Conservation (phyloP, 23 red algal species). For the Pyropia yezoensis region DNA sequence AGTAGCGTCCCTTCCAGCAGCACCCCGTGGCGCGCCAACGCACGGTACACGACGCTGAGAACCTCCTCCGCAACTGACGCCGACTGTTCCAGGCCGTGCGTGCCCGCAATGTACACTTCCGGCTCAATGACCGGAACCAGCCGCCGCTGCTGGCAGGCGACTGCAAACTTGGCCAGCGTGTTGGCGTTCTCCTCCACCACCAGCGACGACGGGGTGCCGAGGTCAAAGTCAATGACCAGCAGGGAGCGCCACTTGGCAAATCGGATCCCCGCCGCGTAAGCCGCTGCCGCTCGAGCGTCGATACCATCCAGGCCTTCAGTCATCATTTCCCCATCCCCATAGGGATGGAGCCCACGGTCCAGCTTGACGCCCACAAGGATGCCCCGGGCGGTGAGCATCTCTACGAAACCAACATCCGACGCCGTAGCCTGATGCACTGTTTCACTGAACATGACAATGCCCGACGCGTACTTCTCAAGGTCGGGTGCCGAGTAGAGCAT, state of each 20-base stretch:
- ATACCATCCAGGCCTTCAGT: constrained; percentile 37
- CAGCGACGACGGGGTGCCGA: constrained; percentile 10
- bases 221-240: not conserved
- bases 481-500: constrained; percentile 30
- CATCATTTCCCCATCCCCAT: constrained; percentile 30
- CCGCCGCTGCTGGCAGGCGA: constrained; percentile 28
- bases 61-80: constrained; percentile 25
- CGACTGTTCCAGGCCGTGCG: constrained; percentile 28
- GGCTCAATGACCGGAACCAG: constrained; percentile 59
- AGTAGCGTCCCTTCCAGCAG: constrained; percentile 50
- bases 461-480: constrained; percentile 26
- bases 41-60: constrained; percentile 25
- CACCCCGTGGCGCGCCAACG: constrained; percentile 22
- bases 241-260: constrained; percentile 61
- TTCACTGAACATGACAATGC: constrained; percentile 40
- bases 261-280: constrained; percentile 35
- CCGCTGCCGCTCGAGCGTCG: constrained; percentile 13
- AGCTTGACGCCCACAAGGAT: constrained; percentile 42
- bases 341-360: constrained; percentile 21
- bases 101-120: constrained; percentile 46
- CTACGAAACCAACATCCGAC: constrained; percentile 12
- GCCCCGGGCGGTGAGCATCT: constrained; percentile 21
- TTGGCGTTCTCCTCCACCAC: constrained; percentile 33
- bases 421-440: constrained; percentile 16
- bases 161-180: constrained; percentile 39